Conservation (phyloP, 2,329 filamentous ascomycete genomes). For the Monilinia vaccinii-corymbosi region DNA sequence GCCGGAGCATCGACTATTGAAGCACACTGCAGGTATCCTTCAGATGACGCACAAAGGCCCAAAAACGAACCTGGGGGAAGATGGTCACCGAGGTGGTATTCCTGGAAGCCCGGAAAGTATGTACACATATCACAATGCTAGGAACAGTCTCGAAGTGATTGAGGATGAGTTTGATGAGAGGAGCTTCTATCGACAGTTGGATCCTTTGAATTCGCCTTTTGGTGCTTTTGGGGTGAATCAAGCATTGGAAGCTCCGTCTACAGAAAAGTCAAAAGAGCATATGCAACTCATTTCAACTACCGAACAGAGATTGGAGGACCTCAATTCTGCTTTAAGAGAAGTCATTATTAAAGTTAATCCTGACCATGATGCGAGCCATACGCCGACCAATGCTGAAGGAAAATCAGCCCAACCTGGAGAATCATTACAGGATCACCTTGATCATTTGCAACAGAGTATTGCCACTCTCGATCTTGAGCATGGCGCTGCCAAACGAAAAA, state of each 20-base stretch:
- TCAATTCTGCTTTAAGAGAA: constrained; percentile 59
- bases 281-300: constrained; percentile 49
- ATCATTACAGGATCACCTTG: constrained; percentile 48
- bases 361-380: constrained; percentile 17
- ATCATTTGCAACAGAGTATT: constrained; percentile 62
- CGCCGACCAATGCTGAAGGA: constrained; percentile 33
- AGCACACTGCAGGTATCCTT: constrained; percentile 87
- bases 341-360: constrained; percentile 58
- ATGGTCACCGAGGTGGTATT: constrained; percentile 40
- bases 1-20: constrained; percentile 65
- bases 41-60: constrained; percentile 78
- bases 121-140: constrained; percentile 56
- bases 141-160: constrained; percentile 47
- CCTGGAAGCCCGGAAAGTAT: constrained; percentile 71
- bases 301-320: constrained; percentile 55
- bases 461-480: constrained; percentile 51
- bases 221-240: constrained; percentile 20
- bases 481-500: constrained; percentile 11
- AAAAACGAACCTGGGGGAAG: constrained; percentile 38
- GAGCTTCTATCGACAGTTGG: constrained; percentile 61
- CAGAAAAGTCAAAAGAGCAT: constrained; percentile 23
- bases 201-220: constrained; percentile 47
- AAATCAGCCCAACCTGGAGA: constrained; percentile 36
- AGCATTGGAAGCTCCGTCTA: constrained; percentile 11
- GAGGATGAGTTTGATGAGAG: constrained; percentile 67